These are phyloP conservation scores for Cutaneotrichosporon spelunceum DNA, from an alignment of 1,284 basidiomycete species.

Conservation along the genomic window DNA sequence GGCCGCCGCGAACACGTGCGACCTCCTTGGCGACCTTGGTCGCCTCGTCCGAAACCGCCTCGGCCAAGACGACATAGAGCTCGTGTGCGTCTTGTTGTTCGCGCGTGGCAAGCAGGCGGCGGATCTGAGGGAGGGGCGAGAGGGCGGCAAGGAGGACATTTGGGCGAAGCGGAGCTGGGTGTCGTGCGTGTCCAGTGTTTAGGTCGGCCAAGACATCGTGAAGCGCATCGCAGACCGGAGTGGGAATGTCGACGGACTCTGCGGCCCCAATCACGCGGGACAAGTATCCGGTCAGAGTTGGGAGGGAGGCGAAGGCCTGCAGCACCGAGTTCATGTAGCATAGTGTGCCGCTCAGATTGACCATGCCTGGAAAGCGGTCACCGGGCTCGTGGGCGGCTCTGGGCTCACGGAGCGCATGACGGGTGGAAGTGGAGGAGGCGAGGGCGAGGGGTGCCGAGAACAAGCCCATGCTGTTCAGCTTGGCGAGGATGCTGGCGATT, in stretches of 20 bases:
- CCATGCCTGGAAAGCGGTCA: conserved; percentile 69
- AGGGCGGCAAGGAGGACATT: conserved; percentile 68
- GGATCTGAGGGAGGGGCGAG: conserved; percentile 58
- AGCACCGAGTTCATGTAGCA: conserved; percentile 94
- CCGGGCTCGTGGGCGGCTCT: conserved; percentile 10
- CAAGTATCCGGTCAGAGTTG: conserved; percentile 70
- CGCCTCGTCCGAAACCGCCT: conserved; percentile 77
- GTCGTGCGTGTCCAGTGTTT: conserved; percentile 64
- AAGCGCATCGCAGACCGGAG: conserved; percentile 76
- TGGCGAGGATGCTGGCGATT: neutral
- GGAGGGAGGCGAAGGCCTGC: conserved; percentile 80
- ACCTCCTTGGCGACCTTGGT: conserved; percentile 46
- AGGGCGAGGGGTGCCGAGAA: conserved; percentile 12
- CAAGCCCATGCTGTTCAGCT: conserved; percentile 13
- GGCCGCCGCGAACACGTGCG: conserved; percentile 27
- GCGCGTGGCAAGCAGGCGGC: conserved; percentile 71
- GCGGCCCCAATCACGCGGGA: conserved; percentile 68
- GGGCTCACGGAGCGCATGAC: neutral
- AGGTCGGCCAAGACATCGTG: conserved; percentile 67
- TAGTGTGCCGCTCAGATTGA: conserved; percentile 89
- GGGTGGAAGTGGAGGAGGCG: neutral
- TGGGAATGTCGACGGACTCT: conserved; percentile 69
- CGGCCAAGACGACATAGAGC: conserved; percentile 84
- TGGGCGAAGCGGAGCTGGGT: conserved; percentile 62
- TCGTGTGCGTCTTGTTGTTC: conserved; percentile 96